Conservation (phyloP, 75 land plant species). For the Adiantum capillusveneris region DNA sequence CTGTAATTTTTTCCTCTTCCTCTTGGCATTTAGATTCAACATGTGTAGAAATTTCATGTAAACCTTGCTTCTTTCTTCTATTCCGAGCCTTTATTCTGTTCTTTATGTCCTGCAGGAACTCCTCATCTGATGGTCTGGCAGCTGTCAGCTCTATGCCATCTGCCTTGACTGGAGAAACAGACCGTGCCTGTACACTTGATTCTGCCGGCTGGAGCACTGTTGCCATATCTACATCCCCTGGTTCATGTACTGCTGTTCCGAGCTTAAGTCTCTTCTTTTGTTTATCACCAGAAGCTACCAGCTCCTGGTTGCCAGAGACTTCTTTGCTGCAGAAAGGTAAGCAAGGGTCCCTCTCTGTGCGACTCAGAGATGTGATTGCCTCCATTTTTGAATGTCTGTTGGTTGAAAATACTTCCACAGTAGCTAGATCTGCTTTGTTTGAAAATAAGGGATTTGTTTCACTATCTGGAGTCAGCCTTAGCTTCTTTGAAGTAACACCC, state of each 20-base stretch:
- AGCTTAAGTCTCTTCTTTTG: neutral
- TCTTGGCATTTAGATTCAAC: neutral
- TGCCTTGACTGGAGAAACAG: neutral
- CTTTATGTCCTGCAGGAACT: neutral
- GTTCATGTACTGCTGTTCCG: neutral
- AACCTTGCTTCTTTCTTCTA: neutral
- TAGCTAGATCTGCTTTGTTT: no score
- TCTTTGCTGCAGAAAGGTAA: neutral
- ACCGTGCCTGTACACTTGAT: neutral
- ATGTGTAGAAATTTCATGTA: neutral
- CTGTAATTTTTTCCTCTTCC: neutral
- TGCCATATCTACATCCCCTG: neutral
- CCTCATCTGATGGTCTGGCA: neutral
- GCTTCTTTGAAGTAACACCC: conserved; percentile 63
- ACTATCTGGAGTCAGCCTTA: conserved; percentile 12
- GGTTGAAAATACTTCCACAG: no score
- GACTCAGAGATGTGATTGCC: neutral
- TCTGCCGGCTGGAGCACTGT: neutral
- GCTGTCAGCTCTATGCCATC: neutral
- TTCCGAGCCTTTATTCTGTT: conserved; percentile 6
- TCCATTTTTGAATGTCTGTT: neutral
- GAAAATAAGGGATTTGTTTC: no score
- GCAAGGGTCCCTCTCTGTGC: neutral
- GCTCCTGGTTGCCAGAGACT: neutral
- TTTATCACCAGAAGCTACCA: neutral